Evolutionary conservation across 192 early-diverging fungal genomes (phyloP).

Genomic region (Coemansia umbellata): DNA sequence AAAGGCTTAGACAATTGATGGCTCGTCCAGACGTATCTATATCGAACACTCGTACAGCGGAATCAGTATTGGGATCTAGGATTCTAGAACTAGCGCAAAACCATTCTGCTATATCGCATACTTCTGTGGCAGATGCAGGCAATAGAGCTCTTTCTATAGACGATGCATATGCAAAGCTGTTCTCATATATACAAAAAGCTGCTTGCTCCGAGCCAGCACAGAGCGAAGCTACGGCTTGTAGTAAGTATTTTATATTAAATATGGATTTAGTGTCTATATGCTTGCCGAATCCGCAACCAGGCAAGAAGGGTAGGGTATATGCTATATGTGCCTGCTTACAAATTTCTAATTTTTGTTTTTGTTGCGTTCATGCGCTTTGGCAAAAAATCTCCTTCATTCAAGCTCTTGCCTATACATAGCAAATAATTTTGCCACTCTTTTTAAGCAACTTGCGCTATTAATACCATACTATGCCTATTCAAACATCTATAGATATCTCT

Average conservation of each 20-base stretch:
- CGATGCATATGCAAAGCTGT: conserved; percentile 12
- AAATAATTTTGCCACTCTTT: too few species aligned
- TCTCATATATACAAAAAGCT: conserved; percentile 24
- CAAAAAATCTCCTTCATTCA: too few species aligned
- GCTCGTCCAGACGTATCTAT: neutral
- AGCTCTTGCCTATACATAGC: too few species aligned
- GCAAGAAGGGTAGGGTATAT: too few species aligned
- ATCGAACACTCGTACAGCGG: neutral
- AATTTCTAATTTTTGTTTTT: too few species aligned
- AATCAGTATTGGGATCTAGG: neutral
- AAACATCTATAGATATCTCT: neutral
- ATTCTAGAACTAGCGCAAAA: conserved; percentile 8
- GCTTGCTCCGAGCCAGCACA: neutral
- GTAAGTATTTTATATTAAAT: conserved; percentile 1
- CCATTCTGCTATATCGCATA: conserved; percentile 7
- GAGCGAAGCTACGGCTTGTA: neutral
- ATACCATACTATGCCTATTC: neutral
- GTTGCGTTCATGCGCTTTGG: too few species aligned
- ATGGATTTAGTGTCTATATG: neutral
- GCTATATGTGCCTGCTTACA: too few species aligned
- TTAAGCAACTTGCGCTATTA: too few species aligned
- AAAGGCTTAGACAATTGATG: conserved; percentile 7
- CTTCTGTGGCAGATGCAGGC: neutral
- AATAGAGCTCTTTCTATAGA: neutral
- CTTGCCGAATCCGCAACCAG: too few species aligned